Evolutionary conservation across 1,284 basidiomycete species (phyloP), one percentile per base, ranked within the genome.

Genomic region (Schizopora paradoxa): DNA sequence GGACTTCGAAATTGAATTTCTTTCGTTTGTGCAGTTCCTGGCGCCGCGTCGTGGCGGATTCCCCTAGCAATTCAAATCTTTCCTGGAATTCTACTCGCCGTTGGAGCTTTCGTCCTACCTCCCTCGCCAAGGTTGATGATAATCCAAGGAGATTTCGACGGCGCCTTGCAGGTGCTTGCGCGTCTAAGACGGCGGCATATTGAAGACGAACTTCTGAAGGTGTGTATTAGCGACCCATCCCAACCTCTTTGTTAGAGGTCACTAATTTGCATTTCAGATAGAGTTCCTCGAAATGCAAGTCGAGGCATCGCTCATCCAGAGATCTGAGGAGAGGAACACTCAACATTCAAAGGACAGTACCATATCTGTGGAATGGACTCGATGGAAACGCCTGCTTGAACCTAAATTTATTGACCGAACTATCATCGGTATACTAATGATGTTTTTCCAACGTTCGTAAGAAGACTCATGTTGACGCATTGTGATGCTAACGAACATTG

Each of bases 361-460:
- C 51, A 52, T 36, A 53, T 59, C 7, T 6, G 58, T 60, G 1
- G 79, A 82, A 56, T 57, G 71, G 18, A 58, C 56, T 4, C 62
- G 69, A 1, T 86, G 85, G 84, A 64, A 56, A 5, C 65, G 66
- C 13, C 66, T 87, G 5, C 79, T 84, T 47, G 63, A 63, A 8
- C 58, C 56, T 2, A 72, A 72, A 45, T 80, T 81, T 56, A 61
- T 73, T 14, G 66, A 70, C 40, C 69, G 83, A 31, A 87, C 86
- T 0, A 61, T 74, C 58, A 73, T 88, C 39, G 86, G 84, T 1
- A 65, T 86, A 6, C 61, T 78, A 54, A 75, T 86, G 57, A 87
- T 87, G 82, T 77, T 85, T 46, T 88, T 87, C 55, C 86, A 88
- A 64, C 86, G 85, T 86, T 54, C 32, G 81, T 66, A 14, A 16